phyloP scores from a whole-genome alignment of 1,284 basidiomycete species.

The Takashimella koratensis region DNA sequence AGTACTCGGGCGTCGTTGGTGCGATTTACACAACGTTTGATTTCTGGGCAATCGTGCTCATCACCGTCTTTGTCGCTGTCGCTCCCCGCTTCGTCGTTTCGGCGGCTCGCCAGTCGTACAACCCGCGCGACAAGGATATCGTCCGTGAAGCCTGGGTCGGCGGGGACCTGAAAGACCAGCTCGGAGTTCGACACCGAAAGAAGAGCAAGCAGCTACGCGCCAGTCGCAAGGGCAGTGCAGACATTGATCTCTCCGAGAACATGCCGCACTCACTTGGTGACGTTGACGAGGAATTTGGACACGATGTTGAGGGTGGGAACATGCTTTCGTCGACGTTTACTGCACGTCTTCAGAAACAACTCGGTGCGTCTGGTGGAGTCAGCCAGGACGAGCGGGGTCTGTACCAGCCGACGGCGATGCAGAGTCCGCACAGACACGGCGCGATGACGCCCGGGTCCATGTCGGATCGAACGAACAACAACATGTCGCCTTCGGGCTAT shows the following conservation, averaged over 20 bases:
- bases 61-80: conserved; percentile 67
- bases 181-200: conserved; percentile 58
- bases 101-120: conserved; percentile 28
- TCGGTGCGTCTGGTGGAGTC: conserved; percentile 3
- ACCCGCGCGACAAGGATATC: conserved; percentile 59
- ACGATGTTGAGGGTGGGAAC: conserved; percentile 1
- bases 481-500: background rate
- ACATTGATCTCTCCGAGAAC: background rate
- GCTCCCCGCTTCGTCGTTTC: conserved; percentile 52
- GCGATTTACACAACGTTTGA: conserved; percentile 71
- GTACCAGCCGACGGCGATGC: conserved; percentile 10
- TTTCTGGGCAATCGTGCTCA: conserved; percentile 75
- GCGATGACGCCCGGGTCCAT: background rate
- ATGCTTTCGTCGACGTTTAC: conserved; percentile 14
- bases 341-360: conserved; percentile 8
- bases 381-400: conserved; percentile 5
- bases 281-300: background rate
- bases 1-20: conserved; percentile 69
- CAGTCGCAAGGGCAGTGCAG: background rate
- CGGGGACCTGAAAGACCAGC: conserved; percentile 75
- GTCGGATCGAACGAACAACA: background rate
- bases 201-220: conserved; percentile 5
- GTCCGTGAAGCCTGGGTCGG: conserved; percentile 82
- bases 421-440: conserved; percentile 5
- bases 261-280: conserved; percentile 5